These are phyloP conservation scores for Saccharomycopsis fermentans DNA, from an alignment of 805 yeast genomes.

Conservation along the genomic window DNA sequence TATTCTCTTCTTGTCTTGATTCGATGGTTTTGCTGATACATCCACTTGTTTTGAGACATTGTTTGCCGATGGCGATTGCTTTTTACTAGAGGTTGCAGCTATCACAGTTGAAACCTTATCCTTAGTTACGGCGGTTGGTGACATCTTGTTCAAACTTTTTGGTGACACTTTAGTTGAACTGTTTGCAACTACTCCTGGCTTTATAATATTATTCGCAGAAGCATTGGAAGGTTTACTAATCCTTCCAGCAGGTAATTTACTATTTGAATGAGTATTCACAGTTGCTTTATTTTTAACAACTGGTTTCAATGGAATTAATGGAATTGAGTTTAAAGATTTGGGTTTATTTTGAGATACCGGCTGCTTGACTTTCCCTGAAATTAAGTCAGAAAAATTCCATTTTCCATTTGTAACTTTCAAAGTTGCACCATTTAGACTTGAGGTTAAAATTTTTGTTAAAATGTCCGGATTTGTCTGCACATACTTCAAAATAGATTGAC, in stretches of 20 bases:
- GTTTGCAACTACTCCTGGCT: background rate
- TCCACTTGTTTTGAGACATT: background rate
- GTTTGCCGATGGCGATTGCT: slow-evolving; percentile 2
- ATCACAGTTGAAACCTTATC: background rate
- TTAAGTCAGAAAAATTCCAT: slow-evolving; percentile 31
- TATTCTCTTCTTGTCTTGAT: background rate
- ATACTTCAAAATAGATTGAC: slow-evolving; percentile 66
- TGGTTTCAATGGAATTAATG: slow-evolving; percentile 20
- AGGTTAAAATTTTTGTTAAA: slow-evolving; percentile 65
- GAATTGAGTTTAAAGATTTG: slow-evolving; percentile 10
- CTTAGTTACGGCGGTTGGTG: background rate
- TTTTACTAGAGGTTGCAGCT: background rate
- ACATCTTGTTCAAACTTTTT: background rate
- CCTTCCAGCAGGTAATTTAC: background rate
- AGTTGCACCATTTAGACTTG: slow-evolving; percentile 74
- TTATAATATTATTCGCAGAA: background rate
- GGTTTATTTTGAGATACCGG: slow-evolving; percentile 16
- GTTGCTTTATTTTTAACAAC: slow-evolving; percentile 9
- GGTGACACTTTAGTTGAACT: background rate
- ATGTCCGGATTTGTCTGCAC: slow-evolving; percentile 78
- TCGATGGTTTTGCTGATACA: background rate
- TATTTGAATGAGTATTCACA: background rate
- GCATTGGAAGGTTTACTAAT: background rate
- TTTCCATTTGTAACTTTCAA: slow-evolving; percentile 47
- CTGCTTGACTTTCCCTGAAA: slow-evolving; percentile 19